These are phyloP conservation scores for Entamoeba invadens DNA, from an alignment of 208 protist species.

Conservation along the genomic window DNA sequence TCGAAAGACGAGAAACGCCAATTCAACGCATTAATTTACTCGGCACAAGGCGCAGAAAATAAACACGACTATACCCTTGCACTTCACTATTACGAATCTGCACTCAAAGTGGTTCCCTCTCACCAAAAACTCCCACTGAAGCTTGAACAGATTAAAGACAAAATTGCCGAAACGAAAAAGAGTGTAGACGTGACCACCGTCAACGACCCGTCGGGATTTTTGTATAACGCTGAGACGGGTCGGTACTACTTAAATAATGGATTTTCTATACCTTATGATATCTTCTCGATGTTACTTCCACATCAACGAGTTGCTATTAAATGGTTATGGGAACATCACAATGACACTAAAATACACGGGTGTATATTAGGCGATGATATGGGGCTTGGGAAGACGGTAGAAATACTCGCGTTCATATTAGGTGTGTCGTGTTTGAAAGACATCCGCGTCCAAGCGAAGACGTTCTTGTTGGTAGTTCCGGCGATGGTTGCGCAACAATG, in stretches of 20 bases:
- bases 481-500: neutral
- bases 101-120: neutral
- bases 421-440: neutral
- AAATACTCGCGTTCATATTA: neutral
- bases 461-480: neutral
- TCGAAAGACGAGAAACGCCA: neutral
- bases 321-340: neutral
- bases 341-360: neutral
- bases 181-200: neutral
- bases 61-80: neutral
- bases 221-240: neutral
- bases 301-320: neutral
- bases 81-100: neutral
- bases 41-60: neutral
- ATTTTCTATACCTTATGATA: neutral
- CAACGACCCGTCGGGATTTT: neutral
- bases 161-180: neutral
- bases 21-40: neutral
- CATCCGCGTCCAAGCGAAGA: neutral
- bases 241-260: neutral
- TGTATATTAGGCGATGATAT: conserved; percentile 97
- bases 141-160: neutral
- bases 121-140: neutral
- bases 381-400: conserved; percentile 59
- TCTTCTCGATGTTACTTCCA: neutral